Conservation (phyloP, 2,329 filamentous ascomycete species). For the Periconia digitata region DNA sequence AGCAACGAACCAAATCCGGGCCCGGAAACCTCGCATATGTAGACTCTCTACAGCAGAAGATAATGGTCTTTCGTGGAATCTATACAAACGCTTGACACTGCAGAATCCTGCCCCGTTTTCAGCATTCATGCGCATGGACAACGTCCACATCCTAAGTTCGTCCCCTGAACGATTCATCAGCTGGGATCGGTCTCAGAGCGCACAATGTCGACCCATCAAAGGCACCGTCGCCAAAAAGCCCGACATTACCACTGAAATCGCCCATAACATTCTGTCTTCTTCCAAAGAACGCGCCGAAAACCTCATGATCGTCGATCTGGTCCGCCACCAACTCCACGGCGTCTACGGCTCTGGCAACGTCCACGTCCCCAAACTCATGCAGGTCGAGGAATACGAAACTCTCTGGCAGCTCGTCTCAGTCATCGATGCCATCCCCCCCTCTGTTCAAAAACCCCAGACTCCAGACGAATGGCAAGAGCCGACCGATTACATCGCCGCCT, state of each 20-base stretch:
- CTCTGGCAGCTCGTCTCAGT: constrained; percentile 92
- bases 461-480: constrained; percentile 37
- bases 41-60: constrained; percentile 31
- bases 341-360: constrained; percentile 77
- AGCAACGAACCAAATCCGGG: constrained; percentile 66
- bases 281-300: constrained; percentile 95
- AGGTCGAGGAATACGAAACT: constrained; percentile 86
- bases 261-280: constrained; percentile 70
- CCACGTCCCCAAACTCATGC: constrained; percentile 73
- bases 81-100: constrained; percentile 70
- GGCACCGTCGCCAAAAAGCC: constrained; percentile 84
- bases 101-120: constrained; percentile 83
- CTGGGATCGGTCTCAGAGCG: constrained; percentile 62
- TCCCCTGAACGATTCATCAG: constrained; percentile 89
- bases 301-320: constrained; percentile 95
- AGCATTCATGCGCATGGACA: constrained; percentile 70
- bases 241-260: constrained; percentile 69
- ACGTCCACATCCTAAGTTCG: constrained; percentile 71
- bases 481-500: constrained; percentile 18
- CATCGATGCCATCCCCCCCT: constrained; percentile 63
- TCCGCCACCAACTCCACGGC: constrained; percentile 90
- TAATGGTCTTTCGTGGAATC: constrained; percentile 58
- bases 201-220: constrained; percentile 91
- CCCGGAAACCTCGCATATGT: constrained; percentile 24
- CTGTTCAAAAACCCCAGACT: constrained; percentile 25